These are phyloP conservation scores for Cubamyces sp. DNA, from an alignment of 768 basidiomycete species.

Conservation along the genomic window DNA sequence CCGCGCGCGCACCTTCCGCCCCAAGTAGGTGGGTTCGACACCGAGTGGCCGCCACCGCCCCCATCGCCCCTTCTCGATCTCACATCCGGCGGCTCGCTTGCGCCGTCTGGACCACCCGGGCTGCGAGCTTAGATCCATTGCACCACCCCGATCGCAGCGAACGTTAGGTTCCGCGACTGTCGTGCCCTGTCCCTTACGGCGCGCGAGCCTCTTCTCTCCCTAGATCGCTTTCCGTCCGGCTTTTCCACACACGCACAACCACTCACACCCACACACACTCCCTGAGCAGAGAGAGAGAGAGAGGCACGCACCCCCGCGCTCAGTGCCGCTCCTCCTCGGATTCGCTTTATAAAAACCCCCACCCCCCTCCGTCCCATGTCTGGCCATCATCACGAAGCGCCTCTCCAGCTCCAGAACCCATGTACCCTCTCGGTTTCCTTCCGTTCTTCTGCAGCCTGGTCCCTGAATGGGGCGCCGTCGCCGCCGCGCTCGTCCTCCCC, in stretches of 20 bases:
- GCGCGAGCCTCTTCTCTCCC: too few relatives aligned
- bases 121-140: conserved; percentile 15
- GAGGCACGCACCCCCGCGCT: not conserved
- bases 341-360: conserved; percentile 17
- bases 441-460: conserved; percentile 43
- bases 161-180: too few relatives aligned
- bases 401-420: conserved; percentile 28
- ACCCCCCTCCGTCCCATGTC: conserved; percentile 27
- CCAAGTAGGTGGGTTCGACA: too few relatives aligned
- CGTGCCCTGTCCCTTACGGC: not conserved
- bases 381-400: conserved; percentile 19
- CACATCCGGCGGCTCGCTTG: conserved; percentile 21
- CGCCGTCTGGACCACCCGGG: conserved; percentile 11
- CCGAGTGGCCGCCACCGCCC: not conserved
- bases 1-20: not conserved
- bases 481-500: conserved; percentile 39
- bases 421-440: conserved; percentile 48
- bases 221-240: too few relatives aligned
- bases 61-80: conserved; percentile 14
- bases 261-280: too few relatives aligned
- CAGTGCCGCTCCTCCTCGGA: not conserved
- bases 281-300: too few relatives aligned
- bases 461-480: conserved; percentile 38
- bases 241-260: too few relatives aligned
- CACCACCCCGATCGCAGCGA: conserved; percentile 11